phyloP scores from a whole-genome alignment of 2,329 filamentous ascomycete genomes.

The Fusarium sp. region DNA sequence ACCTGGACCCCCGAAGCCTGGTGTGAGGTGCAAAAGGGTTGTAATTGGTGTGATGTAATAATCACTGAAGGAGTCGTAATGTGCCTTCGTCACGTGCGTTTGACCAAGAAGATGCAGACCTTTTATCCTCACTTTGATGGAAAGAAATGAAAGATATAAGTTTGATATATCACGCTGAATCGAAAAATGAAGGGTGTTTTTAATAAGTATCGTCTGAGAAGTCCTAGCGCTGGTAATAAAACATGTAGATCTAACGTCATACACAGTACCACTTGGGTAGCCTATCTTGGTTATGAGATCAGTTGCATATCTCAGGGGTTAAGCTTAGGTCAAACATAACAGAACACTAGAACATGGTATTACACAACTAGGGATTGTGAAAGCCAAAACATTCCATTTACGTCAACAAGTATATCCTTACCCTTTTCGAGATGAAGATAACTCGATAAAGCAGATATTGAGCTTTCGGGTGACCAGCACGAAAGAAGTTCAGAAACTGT shows the following conservation, averaged over 20 bases:
- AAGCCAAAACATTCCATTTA: conserved; percentile 14
- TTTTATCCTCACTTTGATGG: neutral
- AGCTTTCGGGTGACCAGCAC: neutral
- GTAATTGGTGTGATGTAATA: conserved; percentile 20
- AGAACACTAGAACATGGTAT: neutral
- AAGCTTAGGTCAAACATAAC: neutral
- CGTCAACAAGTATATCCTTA: neutral
- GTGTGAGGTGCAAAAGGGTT: conserved; percentile 10
- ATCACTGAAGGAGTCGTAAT: neutral
- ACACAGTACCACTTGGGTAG: neutral
- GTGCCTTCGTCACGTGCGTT: conserved; percentile 25
- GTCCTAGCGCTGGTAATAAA: neutral
- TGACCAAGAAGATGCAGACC: neutral
- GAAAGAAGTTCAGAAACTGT: neutral
- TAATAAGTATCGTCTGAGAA: neutral
- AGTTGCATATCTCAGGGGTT: conserved; percentile 13
- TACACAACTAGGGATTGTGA: neutral
- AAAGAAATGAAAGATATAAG: neutral
- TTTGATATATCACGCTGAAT: neutral
- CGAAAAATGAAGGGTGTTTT: neutral
- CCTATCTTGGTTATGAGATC: conserved; percentile 9
- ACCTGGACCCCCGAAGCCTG: conserved; percentile 4
- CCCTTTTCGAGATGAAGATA: neutral
- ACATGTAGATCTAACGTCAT: conserved; percentile 32
- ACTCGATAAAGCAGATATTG: neutral